Evolutionary conservation across 225 moss, liverwort and hornwort species (phyloP).

Genomic region (Sphagnum tenellum): DNA sequence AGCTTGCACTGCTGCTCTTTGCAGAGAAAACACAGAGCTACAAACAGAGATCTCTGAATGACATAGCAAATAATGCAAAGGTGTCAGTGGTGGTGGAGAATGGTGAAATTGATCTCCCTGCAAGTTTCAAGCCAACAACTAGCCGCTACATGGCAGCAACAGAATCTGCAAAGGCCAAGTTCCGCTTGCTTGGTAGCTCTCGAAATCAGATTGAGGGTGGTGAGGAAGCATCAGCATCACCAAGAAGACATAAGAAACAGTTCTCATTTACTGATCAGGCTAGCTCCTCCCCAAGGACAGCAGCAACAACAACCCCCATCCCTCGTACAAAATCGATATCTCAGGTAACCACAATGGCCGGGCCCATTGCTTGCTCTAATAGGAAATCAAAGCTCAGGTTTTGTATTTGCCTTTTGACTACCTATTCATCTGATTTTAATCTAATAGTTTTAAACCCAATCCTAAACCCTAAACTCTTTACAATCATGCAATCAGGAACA

Average conservation of each 20-base stretch:
- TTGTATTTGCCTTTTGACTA: neutral
- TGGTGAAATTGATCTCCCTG: too few species aligned
- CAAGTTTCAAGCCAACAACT: too few species aligned
- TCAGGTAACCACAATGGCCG: constrained; percentile 16
- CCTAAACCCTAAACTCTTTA: too few species aligned
- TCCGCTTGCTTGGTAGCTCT: constrained; percentile 42
- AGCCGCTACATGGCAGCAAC: constrained; percentile 4
- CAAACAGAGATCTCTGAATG: too few species aligned
- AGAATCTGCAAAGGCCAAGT: constrained; percentile 84
- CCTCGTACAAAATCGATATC: constrained; percentile 35
- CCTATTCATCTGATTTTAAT: neutral
- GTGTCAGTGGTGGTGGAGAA: too few species aligned
- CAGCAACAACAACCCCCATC: constrained; percentile 31
- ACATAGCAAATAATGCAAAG: too few species aligned
- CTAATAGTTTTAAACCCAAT: neutral
- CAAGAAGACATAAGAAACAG: constrained; percentile 49
- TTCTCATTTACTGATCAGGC: constrained; percentile 23
- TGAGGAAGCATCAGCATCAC: constrained; percentile 23
- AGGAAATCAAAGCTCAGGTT: neutral
- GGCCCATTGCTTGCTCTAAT: too few species aligned
- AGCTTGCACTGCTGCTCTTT: too few species aligned
- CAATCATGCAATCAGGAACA: constrained; percentile 19
- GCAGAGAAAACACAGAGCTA: too few species aligned
- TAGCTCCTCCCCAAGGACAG: constrained; percentile 10
- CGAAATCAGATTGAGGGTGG: constrained; percentile 56